Evolutionary conservation across 495 filamentous ascomycete genomes (phyloP).

Genomic region (Penicillium bialowiezense): DNA sequence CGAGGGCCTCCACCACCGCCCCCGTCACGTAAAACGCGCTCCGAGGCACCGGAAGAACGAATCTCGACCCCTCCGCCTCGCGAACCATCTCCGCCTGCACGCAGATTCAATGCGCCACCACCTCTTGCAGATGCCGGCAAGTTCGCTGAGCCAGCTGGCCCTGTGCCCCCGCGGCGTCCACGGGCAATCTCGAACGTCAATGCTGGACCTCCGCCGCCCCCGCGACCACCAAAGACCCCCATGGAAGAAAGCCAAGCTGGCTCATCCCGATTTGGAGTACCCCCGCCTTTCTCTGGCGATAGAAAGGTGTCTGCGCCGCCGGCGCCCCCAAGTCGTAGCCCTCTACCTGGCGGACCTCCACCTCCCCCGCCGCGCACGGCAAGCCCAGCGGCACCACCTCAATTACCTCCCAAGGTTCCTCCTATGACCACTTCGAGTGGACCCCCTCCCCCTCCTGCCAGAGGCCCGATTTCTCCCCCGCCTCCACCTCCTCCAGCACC

Average conservation of each 20-base stretch:
- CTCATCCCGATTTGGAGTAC: conserved; percentile 65
- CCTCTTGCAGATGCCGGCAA: conserved; percentile 84
- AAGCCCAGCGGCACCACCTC: conserved; percentile 55
- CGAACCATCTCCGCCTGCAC: conserved; percentile 43
- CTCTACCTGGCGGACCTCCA: conserved; percentile 53
- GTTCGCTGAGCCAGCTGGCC: conserved; percentile 58
- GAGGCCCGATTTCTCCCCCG: conserved; percentile 44
- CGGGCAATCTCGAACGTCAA: conserved; percentile 58
- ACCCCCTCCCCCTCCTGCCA: conserved; percentile 59
- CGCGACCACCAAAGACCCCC: conserved; percentile 82
- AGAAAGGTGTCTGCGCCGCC: conserved; percentile 64
- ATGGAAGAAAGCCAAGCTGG: conserved; percentile 58
- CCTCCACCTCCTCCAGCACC: conserved; percentile 55
- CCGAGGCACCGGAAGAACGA: conserved; percentile 51
- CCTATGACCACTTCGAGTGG: conserved; percentile 34
- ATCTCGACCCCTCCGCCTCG: conserved; percentile 46
- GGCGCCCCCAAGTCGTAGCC: conserved; percentile 68
- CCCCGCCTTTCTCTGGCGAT: conserved; percentile 76
- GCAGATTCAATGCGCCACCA: conserved; percentile 75
- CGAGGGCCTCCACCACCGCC: conserved; percentile 84
- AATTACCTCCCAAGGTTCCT: conserved; percentile 70
- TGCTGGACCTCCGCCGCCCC: conserved; percentile 78
- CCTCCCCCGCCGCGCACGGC: conserved; percentile 66
- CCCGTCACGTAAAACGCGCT: conserved; percentile 63
- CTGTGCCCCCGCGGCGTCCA: conserved; percentile 50